Evolutionary conservation across 2,329 filamentous ascomycete genomes (phyloP), one percentile per base, ranked within the genome.

Genomic region (Aspergillus persii): DNA sequence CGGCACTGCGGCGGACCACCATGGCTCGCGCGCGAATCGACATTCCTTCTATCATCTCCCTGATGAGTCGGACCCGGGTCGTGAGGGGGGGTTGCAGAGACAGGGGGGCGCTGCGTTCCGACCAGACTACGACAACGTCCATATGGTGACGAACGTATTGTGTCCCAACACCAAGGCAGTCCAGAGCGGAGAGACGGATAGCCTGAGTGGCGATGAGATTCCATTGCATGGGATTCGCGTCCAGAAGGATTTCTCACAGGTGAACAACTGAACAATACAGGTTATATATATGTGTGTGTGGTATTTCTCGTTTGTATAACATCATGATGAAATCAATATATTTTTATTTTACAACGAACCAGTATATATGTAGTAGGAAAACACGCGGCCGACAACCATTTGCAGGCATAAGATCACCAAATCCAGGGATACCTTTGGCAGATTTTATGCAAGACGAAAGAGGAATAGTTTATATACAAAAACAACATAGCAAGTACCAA

Each of bases 21-120:
- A 33, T 44, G 41, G 44, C 27, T 53, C 31, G 47, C 57, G 50
- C 23, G 53, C 23, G 0, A 60, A 59, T 18, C 64, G 62, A 8
- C 63, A 61, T 26, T 62, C 63, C 15, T 69, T 69, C 49, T 66
- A 66, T 48, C 51, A 61, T 27, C 50, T 69, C 2, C 62, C 63
- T 2, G 66, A 67, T 30, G 61, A 65, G 0, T 33, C 31, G 12
- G 61, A 61, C 23, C 47, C 55, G 41, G 11, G 52, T 26, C 58
- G 53, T 3, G 31, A 54, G 8, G 46, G 41, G 27, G 31, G 36
- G 26, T 18, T 44, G 6, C 51, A 57, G 53, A 41, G 44, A 18
- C 49, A 50, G 3, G n/a, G 59, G 41, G 62, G 62, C 52, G 52
- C 53, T 3, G 54, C 61, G 9, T 52, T 69, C 3, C 50, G 67